A percentile compares a stretch with the other conserved stretches of the same genome.
phyloP scores from a whole-genome alignment of 2,329 filamentous ascomycete genomes.

The Colletotrichum sp. region DNA sequence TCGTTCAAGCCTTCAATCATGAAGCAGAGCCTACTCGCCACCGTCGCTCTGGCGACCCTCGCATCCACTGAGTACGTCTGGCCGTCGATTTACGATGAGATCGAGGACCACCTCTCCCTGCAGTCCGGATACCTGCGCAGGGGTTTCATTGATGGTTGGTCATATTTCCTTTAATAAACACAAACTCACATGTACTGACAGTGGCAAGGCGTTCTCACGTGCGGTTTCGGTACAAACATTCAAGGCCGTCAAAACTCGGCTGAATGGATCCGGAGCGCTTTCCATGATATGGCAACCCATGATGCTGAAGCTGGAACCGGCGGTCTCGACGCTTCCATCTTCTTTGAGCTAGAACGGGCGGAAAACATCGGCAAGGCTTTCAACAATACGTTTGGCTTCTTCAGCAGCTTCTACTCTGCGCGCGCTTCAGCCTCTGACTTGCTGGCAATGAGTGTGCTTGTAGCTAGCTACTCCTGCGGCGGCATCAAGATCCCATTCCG shows the following conservation, averaged over 20 bases:
- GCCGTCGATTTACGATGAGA: constrained; percentile 18
- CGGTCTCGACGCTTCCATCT: constrained; percentile 29
- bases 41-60: constrained; percentile 2
- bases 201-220: constrained; percentile 21
- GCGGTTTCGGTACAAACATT: constrained; percentile 20
- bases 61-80: constrained; percentile 10
- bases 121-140: constrained; percentile 16
- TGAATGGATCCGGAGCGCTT: constrained; percentile 31
- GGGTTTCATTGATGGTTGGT: constrained; percentile 17
- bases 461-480: constrained; percentile 25
- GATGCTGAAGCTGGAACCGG: constrained; percentile 24
- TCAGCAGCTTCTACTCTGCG: constrained; percentile 23
- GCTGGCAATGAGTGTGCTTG: constrained; percentile 27
- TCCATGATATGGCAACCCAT: constrained; percentile 30
- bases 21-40: constrained; percentile 4
- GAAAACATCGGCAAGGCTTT: constrained; percentile 28
- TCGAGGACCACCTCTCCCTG: constrained; percentile 20
- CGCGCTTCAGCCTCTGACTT: constrained; percentile 28
- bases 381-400: constrained; percentile 31
- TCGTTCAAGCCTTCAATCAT: neutral
- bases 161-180: no score
- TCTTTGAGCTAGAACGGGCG: constrained; percentile 25
- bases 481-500: constrained; percentile 30
- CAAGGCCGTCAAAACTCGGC: constrained; percentile 26
- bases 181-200: neutral